Evolutionary conservation across 2,329 filamentous ascomycete genomes (phyloP), one percentile per base, ranked within the genome.

Genomic region (Claviceps quebecensis): DNA sequence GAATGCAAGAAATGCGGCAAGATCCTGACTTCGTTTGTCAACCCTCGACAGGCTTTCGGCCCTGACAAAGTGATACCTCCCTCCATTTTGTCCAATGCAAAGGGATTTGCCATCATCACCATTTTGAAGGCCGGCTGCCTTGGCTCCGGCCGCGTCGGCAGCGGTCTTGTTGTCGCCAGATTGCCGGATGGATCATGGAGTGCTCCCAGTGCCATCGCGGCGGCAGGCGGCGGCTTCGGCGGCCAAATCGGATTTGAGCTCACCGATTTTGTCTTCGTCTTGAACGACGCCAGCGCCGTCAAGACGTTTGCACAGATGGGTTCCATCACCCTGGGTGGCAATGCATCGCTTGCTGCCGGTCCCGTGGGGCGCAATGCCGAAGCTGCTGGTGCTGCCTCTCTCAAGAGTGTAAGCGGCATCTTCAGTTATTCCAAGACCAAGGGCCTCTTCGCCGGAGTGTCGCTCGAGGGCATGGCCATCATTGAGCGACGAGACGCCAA

Each of bases 371-470:
- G 93, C 61, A 97, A 96, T 68, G 93, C 91, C 45, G 93, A 98
- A 69, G 93, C 93, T 13, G 91, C 93, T 38, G 93, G 93, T 56
- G 91, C 90, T 14, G 93, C 93, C 7, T 95, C 87, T 59, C 75
- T 95, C 56, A 91, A 83, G 72, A 83, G 88, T 56, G 85, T 97
- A 8, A 86, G 90, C 0, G 93, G 87, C 50, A 84, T 98, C 48
- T 98, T 98, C 73, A 87, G 87, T 61, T 98, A 98, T 75, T 93
- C 86, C 66, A 97, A 96, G 72, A 98, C 93, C 13, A 97, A 96
- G 72, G 93, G 93, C 19, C 72, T 98, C 36, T 98, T 98, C 60
- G 93, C 93, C 5, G 93, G 93, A 63, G 90, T 98, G 47, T 94
- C 87, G 59, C 73, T 98, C 58, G 93, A 98, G 67, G 93, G 93